Percentiles rank a stretch among this genome's conserved stretches.
These are phyloP conservation scores for Glycine tomentella DNA, from an alignment of 306 rosid genomes.

Conservation along the genomic window DNA sequence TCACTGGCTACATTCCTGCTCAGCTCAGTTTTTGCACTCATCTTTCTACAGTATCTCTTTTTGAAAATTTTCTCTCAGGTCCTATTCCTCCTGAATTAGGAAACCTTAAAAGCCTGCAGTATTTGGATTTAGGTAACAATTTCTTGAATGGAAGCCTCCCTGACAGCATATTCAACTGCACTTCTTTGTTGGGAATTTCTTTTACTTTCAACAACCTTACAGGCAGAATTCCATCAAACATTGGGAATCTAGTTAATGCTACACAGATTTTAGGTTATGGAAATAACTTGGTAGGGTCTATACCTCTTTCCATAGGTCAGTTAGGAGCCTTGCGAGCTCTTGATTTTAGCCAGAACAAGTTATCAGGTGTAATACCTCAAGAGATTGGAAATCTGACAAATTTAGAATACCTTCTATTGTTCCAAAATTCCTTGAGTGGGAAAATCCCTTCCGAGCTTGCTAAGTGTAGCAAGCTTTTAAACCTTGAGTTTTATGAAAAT, in stretches of 20 bases:
- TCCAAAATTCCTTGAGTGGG: slow-evolving; percentile 64
- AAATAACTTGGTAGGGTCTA: slow-evolving; percentile 68
- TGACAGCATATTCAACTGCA: slow-evolving; percentile 70
- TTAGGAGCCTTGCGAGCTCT: slow-evolving; percentile 59
- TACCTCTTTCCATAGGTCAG: slow-evolving; percentile 72
- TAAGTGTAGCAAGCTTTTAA: slow-evolving; percentile 58
- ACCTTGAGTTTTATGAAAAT: slow-evolving; percentile 63
- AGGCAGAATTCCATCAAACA: slow-evolving; percentile 69
- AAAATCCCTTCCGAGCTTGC: slow-evolving; percentile 70
- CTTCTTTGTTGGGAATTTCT: slow-evolving; percentile 63
- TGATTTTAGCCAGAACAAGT: slow-evolving; percentile 70
- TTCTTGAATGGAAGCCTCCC: slow-evolving; percentile 73
- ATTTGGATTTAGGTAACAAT: slow-evolving; percentile 62
- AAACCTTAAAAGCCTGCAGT: slow-evolving; percentile 55
- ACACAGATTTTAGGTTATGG: slow-evolving; percentile 49
- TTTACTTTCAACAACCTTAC: slow-evolving; percentile 62
- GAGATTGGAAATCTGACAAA: slow-evolving; percentile 74
- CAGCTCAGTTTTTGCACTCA: slow-evolving; percentile 69
- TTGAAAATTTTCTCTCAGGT: slow-evolving; percentile 68
- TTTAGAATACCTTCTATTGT: slow-evolving; percentile 52
- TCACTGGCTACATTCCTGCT: slow-evolving; percentile 70
- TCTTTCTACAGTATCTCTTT: slow-evolving; percentile 58
- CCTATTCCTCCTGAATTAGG: slow-evolving; percentile 72
- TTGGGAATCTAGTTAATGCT: slow-evolving; percentile 62
- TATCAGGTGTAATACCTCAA: slow-evolving; percentile 67